phyloP scores from a whole-genome alignment of 192 early-diverging fungal genomes.

The Piromyces finnis region DNA sequence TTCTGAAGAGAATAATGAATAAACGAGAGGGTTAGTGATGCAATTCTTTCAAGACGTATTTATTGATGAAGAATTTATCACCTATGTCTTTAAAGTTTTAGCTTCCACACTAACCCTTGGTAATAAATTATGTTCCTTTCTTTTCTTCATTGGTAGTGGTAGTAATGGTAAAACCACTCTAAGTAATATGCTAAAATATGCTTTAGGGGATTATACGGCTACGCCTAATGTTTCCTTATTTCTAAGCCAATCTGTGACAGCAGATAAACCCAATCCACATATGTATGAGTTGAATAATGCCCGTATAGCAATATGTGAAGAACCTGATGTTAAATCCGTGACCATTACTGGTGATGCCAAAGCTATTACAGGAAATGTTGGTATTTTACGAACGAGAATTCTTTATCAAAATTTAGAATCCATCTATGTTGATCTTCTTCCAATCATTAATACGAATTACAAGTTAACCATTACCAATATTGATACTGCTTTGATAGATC shows the following conservation, averaged over 20 bases:
- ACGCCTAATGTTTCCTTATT: background rate
- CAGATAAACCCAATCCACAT: background rate
- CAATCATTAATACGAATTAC: background rate
- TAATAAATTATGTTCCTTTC: background rate
- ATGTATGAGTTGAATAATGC: background rate
- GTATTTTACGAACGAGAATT: background rate
- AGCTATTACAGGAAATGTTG: background rate
- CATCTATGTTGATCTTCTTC: background rate
- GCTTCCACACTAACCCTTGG: background rate
- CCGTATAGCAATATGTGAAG: background rate
- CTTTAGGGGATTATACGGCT: background rate
- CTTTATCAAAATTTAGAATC: background rate
- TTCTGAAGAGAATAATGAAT: background rate
- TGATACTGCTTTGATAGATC: background rate
- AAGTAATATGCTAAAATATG: background rate
- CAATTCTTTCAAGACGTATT: background rate
- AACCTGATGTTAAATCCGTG: background rate
- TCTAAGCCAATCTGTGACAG: background rate
- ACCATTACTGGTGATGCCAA: background rate
- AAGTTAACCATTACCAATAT: background rate
- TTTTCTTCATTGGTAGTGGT: background rate
- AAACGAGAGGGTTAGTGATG: background rate
- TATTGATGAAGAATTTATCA: background rate
- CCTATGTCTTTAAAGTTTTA: background rate
- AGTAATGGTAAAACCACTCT: background rate